Evolutionary conservation across 495 filamentous ascomycete species (phyloP).

Genomic region (Penicillium ucsense): DNA sequence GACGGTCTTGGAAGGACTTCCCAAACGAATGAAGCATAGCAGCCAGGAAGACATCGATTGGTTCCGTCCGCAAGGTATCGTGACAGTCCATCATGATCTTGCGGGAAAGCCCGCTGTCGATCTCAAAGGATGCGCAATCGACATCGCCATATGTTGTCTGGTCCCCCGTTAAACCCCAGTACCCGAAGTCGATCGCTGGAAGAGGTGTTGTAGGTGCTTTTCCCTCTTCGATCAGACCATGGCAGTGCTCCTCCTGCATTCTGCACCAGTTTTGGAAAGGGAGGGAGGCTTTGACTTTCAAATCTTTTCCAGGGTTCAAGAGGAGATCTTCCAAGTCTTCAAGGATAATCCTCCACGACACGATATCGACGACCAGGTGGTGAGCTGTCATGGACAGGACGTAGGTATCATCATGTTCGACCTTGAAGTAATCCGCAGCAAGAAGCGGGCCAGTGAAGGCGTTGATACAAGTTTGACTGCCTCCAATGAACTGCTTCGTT

Average conservation of each 20-base stretch:
- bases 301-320: conserved; percentile 25
- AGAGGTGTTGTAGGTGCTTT: conserved; percentile 21
- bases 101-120: conserved; percentile 34
- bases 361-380: conserved; percentile 60
- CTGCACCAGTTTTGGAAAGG: conserved; percentile 57
- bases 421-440: conserved; percentile 39
- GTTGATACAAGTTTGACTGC: conserved; percentile 37
- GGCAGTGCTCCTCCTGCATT: conserved; percentile 34
- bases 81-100: conserved; percentile 37
- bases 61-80: conserved; percentile 38
- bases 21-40: conserved; percentile 43
- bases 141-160: conserved; percentile 43
- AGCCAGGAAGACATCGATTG: conserved; percentile 44
- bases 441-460: conserved; percentile 34
- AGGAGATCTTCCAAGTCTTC: conserved; percentile 58
- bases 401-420: conserved; percentile 30
- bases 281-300: conserved; percentile 31
- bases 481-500: conserved; percentile 20
- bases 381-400: conserved; percentile 57
- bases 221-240: conserved; percentile 9
- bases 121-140: conserved; percentile 31
- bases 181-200: conserved; percentile 27
- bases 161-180: conserved; percentile 42
- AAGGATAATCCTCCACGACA: conserved; percentile 60
- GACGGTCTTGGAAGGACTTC: conserved; percentile 40